Evolutionary conservation across 257 asterid species (phyloP).

Genomic region (Plectranthus barbatus): DNA sequence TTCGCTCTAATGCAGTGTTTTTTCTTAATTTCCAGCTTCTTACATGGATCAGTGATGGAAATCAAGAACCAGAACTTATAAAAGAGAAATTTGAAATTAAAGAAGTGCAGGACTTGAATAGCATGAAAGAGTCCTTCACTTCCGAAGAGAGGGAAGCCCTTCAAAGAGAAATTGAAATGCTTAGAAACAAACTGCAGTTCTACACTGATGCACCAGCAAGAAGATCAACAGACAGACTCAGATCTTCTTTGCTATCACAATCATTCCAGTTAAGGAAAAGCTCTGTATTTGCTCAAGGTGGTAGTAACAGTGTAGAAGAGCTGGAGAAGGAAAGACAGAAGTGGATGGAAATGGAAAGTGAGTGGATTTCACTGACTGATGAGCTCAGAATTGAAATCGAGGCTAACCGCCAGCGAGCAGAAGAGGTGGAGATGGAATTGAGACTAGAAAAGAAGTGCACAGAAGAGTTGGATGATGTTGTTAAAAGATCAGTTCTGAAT

Average conservation of each 20-base stretch:
- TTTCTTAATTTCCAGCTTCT: conserved; percentile 43
- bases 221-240: conserved; percentile 56
- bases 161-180: conserved; percentile 57
- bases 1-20: not conserved
- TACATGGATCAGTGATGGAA: conserved; percentile 36
- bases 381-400: conserved; percentile 86
- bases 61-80: conserved; percentile 35
- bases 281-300: conserved; percentile 25
- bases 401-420: conserved; percentile 62
- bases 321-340: conserved; percentile 74
- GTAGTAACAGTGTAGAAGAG: conserved; percentile 41
- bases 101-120: conserved; percentile 31
- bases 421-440: conserved; percentile 65
- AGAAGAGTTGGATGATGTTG: conserved; percentile 81
- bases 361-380: conserved; percentile 91
- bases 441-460: conserved; percentile 63
- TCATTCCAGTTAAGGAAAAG: conserved; percentile 80
- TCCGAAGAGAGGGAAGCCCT: conserved; percentile 59
- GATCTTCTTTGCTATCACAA: conserved; percentile 76
- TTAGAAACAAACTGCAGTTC: conserved; percentile 47
- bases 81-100: conserved; percentile 50
- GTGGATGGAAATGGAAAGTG: conserved; percentile 98
- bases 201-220: conserved; percentile 39
- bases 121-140: conserved; percentile 27
- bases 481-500: conserved; percentile 61